These are phyloP conservation scores for Sporisorium sorghi DNA, from an alignment of 1,284 basidiomycete genomes.

Conservation along the genomic window DNA sequence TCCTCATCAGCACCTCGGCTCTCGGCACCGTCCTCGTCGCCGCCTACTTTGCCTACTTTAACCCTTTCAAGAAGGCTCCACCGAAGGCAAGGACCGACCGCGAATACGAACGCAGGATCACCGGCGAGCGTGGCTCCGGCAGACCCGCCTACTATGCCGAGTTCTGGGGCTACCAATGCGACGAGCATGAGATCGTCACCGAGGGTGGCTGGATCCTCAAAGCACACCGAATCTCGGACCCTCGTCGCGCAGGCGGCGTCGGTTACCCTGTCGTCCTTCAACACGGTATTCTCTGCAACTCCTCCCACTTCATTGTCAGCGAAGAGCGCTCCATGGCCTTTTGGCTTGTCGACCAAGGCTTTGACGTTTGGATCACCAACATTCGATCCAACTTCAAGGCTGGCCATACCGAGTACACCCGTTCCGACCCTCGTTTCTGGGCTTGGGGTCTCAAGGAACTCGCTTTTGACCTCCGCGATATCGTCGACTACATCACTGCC, in stretches of 20 bases:
- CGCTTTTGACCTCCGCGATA: constrained; percentile 64
- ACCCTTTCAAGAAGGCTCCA: constrained; percentile 63
- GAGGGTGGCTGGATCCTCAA: constrained; percentile 68
- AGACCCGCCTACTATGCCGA: constrained; percentile 66
- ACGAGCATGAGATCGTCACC: constrained; percentile 67
- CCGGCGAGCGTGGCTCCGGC: constrained; percentile 64
- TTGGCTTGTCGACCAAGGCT: constrained; percentile 69
- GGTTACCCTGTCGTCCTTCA: constrained; percentile 68
- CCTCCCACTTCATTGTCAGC: constrained; percentile 64
- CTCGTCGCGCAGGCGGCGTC: constrained; percentile 58
- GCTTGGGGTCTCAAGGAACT: constrained; percentile 68
- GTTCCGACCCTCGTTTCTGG: constrained; percentile 68
- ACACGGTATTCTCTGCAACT: constrained; percentile 69
- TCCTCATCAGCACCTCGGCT: constrained; percentile 44
- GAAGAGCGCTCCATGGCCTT: constrained; percentile 68
- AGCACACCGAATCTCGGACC: constrained; percentile 67
- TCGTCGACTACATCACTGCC: constrained; percentile 65
- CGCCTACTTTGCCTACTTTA: constrained; percentile 61
- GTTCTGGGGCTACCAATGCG: constrained; percentile 70
- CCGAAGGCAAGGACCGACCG: constrained; percentile 61
- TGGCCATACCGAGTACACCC: constrained; percentile 64
- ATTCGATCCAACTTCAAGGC: constrained; percentile 67
- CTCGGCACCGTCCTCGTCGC: constrained; percentile 52
- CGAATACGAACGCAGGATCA: constrained; percentile 68
- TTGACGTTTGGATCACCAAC: constrained; percentile 68